Evolutionary conservation across 257 asterid species (phyloP).

Genomic region (Jasminum sambac): DNA sequence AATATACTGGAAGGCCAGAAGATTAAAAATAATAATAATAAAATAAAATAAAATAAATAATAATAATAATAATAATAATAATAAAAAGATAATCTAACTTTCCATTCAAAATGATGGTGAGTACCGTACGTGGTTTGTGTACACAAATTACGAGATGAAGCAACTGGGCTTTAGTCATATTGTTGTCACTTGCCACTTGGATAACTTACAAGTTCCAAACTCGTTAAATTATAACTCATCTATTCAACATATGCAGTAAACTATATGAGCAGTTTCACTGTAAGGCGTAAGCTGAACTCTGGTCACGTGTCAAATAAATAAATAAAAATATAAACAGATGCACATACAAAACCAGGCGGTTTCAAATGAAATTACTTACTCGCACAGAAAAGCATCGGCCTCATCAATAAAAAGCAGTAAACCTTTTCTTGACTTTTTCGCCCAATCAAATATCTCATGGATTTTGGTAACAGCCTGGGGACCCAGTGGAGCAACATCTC

Average conservation of each 20-base stretch:
- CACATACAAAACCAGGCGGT: not conserved
- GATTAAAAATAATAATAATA: not conserved
- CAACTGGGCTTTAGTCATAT: not conserved
- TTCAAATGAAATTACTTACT: constrained; percentile 56
- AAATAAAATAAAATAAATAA: not conserved
- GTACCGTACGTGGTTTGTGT: not conserved
- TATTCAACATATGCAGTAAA: not conserved
- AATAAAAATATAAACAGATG: not conserved
- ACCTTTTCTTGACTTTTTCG: constrained; percentile 90
- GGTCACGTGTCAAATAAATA: not conserved
- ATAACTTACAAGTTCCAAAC: not conserved
- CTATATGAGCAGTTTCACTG: not conserved
- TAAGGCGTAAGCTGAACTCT: not conserved
- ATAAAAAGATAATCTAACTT: not conserved
- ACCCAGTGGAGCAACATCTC: constrained; percentile 98
- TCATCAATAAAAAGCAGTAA: constrained; percentile 91
- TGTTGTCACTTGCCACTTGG: not conserved
- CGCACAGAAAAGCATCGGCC: constrained; percentile 98
- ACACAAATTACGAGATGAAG: not conserved
- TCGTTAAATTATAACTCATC: not conserved
- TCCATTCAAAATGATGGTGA: not conserved
- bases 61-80: too few relatives aligned
- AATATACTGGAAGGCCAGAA: not conserved
- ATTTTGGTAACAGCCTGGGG: constrained; percentile 95
- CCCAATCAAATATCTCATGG: constrained; percentile 97